Evolutionary conservation across 495 filamentous ascomycete genomes (phyloP).

Genomic region (Neurospora tetraspora): DNA sequence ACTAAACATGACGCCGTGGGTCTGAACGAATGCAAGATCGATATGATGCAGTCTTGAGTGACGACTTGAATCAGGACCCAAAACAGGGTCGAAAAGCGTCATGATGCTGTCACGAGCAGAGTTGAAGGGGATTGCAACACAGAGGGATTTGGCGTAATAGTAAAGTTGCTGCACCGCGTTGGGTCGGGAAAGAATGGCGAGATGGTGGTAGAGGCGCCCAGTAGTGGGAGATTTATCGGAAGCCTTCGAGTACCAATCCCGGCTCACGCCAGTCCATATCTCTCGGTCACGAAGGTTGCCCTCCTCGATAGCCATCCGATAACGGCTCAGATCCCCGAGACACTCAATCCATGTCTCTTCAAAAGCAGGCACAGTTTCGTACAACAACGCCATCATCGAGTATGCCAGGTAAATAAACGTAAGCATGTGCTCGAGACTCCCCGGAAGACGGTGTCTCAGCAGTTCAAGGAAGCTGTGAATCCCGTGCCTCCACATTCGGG

Average conservation of each 20-base stretch:
- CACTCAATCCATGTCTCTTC: conserved; percentile 89
- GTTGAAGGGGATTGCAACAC: conserved; percentile 45
- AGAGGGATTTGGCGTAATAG: conserved; percentile 49
- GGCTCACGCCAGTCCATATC: conserved; percentile 64
- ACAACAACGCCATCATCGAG: conserved; percentile 66
- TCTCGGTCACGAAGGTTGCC: conserved; percentile 61
- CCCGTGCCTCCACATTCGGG: conserved; percentile 60
- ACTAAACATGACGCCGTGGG: conserved; percentile 58
- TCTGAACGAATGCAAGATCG: conserved; percentile 49
- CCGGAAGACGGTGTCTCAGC: conserved; percentile 57
- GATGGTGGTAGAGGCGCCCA: conserved; percentile 74
- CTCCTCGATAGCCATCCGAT: conserved; percentile 68
- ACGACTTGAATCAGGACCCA: conserved; percentile 25
- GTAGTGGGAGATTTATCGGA: conserved; percentile 58
- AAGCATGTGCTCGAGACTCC: conserved; percentile 67
- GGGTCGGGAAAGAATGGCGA: conserved; percentile 70
- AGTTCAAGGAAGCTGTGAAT: conserved; percentile 67
- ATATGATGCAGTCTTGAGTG: conserved; percentile 9
- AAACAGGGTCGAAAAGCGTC: conserved; percentile 61
- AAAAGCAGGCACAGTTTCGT: conserved; percentile 67
- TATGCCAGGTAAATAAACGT: conserved; percentile 75
- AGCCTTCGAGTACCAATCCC: conserved; percentile 74
- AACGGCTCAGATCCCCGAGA: conserved; percentile 61
- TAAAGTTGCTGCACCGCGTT: conserved; percentile 66
- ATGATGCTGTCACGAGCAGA: conserved; percentile 59